phyloP scores from a whole-genome alignment of 108 stramenopile species.

The Nitzschia sp. region DNA sequence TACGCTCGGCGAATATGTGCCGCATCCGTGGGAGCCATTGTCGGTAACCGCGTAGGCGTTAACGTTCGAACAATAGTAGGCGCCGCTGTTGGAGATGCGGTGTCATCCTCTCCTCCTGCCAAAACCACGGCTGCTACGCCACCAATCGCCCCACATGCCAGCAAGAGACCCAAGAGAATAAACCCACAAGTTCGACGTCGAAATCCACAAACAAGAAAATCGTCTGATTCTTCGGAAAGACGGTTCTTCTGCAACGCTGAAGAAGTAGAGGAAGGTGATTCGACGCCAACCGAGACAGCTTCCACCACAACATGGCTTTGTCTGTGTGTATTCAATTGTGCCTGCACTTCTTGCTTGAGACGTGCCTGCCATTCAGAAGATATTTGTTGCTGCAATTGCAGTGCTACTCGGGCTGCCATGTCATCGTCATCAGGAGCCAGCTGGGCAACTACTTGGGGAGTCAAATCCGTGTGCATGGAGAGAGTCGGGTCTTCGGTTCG shows the following conservation, averaged over 20 bases:
- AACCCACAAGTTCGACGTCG: conserved; percentile 3
- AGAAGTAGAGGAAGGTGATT: background rate
- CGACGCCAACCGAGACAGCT: background rate
- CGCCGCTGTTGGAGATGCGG: background rate
- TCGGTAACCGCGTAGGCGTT: background rate
- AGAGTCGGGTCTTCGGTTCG: conserved; percentile 3
- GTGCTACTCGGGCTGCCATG: conserved; percentile 9
- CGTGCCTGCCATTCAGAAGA: conserved; percentile 12
- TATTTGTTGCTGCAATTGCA: conserved; percentile 14
- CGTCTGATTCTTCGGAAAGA: background rate
- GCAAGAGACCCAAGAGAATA: background rate
- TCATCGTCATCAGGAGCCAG: conserved; percentile 16
- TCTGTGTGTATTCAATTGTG: conserved; percentile 1
- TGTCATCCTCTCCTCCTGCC: background rate
- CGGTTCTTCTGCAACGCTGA: background rate
- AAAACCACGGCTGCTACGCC: background rate
- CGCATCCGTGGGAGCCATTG: background rate
- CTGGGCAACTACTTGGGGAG: conserved; percentile 15
- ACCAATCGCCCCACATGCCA: background rate
- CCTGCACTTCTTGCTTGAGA: conserved; percentile 21
- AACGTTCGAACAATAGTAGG: background rate
- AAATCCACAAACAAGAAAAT: conserved; percentile 19
- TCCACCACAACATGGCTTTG: background rate
- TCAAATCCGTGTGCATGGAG: background rate
- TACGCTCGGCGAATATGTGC: background rate